These are phyloP conservation scores for Candida coquimbonensis DNA, from an alignment of 805 yeast species.

Conservation along the genomic window DNA sequence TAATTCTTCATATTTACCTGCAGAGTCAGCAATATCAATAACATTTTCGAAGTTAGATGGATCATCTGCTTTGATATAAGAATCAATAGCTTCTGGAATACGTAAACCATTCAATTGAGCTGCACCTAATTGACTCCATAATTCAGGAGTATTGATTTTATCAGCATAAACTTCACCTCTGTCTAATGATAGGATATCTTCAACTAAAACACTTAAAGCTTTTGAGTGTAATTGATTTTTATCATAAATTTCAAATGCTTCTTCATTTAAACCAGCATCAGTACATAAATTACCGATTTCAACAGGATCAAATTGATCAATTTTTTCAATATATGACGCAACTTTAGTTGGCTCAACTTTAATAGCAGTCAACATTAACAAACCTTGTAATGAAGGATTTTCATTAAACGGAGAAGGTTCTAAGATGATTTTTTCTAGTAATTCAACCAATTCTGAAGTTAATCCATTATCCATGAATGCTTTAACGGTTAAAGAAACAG, in stretches of 20 bases:
- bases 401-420: slow-evolving; percentile 98
- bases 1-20: slow-evolving; percentile 93
- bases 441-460: slow-evolving; percentile 88
- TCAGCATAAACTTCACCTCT: slow-evolving; percentile 93
- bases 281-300: slow-evolving; percentile 92
- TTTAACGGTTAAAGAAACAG: slow-evolving; percentile 87
- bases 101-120: slow-evolving; percentile 94
- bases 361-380: slow-evolving; percentile 88
- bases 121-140: slow-evolving; percentile 93
- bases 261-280: slow-evolving; percentile 84
- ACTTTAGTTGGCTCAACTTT: slow-evolving; percentile 91
- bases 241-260: slow-evolving; percentile 88
- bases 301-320: slow-evolving; percentile 84
- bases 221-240: slow-evolving; percentile 69
- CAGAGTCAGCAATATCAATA: slow-evolving; percentile 90
- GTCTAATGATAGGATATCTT: slow-evolving; percentile 88
- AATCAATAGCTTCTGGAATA: slow-evolving; percentile 83
- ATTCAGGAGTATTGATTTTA: slow-evolving; percentile 72
- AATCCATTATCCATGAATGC: slow-evolving; percentile 94
- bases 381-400: slow-evolving; percentile 90
- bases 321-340: slow-evolving; percentile 72
- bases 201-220: slow-evolving; percentile 88
- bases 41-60: slow-evolving; percentile 87
- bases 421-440: slow-evolving; percentile 89
- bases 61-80: slow-evolving; percentile 88